Base-by-base conservation (phyloP, 257 asterid species). In the Linderniella brevidens region DNA sequence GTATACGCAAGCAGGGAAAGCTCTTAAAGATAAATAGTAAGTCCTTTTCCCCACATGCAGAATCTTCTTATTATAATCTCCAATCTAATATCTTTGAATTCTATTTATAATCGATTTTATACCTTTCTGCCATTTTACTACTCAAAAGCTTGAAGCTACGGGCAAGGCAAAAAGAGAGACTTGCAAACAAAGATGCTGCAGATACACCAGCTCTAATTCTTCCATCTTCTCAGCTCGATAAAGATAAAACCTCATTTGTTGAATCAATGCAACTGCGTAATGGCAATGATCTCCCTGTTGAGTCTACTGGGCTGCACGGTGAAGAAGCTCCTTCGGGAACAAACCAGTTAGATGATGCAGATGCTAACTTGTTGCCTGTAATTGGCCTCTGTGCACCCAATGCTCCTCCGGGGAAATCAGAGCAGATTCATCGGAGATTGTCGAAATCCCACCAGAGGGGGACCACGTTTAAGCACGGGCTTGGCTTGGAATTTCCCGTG, bases 11-110 rank as follows among this genome's bases (percentile, higher is more conserved):
- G 93, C 87, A 10, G 94, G 96, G 52, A 78, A 78, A 46, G 93
- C 93, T 53, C 70, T 72, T 25, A 90, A 85, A 73, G 79, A 72
- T 41, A 90, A 85, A 79, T 90, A 59, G 96, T 85, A 64, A 81
- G 98, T 81, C 32, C 32, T 25, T 25, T 25, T n/a, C n/a, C n/a
- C n/a, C n/a, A n/a, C n/a, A n/a, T n/a, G n/a, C n/a, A n/a, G n/a
- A n/a, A n/a, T n/a, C n/a, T n/a, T n/a, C n/a, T n/a, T n/a, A n/a
- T n/a, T n/a, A n/a, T n/a, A n/a, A n/a, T n/a, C n/a, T n/a, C n/a
- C n/a, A n/a, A n/a, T n/a, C n/a, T n/a, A n/a, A n/a, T n/a, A n/a
- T n/a, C n/a, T n/a, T n/a, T n/a, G n/a, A n/a, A n/a, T n/a, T n/a
- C n/a, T n/a, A n/a, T n/a, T n/a, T n/a, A n/a, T n/a, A 25, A 25